A percentile compares a stretch with the other conserved stretches of the same genome.
Conservation (phyloP, 2,329 filamentous ascomycete species). For the Xylariaceae sp. region DNA sequence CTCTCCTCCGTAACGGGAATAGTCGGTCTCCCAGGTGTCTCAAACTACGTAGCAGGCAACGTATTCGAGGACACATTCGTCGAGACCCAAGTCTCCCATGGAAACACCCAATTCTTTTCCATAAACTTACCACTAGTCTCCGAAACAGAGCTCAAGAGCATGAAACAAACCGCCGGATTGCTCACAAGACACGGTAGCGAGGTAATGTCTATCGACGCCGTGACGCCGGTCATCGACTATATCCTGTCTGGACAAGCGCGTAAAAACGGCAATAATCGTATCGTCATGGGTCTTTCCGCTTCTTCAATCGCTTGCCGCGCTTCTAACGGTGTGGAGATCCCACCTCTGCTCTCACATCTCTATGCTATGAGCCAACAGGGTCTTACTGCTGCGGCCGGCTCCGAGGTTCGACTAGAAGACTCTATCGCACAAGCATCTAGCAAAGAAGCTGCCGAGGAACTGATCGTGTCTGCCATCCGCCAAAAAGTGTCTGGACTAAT, state of each 20-base stretch:
- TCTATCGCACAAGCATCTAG: neutral
- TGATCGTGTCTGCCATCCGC: conserved; percentile 12
- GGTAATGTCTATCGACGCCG: conserved; percentile 16
- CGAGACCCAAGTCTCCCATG: conserved; percentile 2
- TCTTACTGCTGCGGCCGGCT: conserved; percentile 18
- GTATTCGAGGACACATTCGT: conserved; percentile 20
- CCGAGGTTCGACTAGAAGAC: conserved; percentile 3
- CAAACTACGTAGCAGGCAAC: conserved; percentile 15
- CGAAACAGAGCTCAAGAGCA: conserved; percentile 7
- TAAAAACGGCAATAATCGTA: conserved; percentile 7
- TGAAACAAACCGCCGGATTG: conserved; percentile 12
- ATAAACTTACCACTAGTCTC: conserved; percentile 15
- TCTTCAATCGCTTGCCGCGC: conserved; percentile 14
- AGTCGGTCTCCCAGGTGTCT: conserved; percentile 7
- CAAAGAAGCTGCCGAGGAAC: conserved; percentile 11
- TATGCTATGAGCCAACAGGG: too few relatives aligned
- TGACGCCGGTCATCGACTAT: conserved; percentile 15
- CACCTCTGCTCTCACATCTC: too few relatives aligned
- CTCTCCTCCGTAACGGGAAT: conserved; percentile 17
- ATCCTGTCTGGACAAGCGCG: conserved; percentile 14
- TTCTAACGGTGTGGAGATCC: conserved; percentile 8
- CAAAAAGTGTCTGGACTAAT: conserved; percentile 12
- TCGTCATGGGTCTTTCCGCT: conserved; percentile 20
- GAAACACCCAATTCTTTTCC: conserved; percentile 11
- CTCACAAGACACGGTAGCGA: too few relatives aligned